A percentile compares a stretch with the other conserved stretches of the same genome.
These are phyloP conservation scores for Margaritispora aquatica DNA, from an alignment of 495 filamentous ascomycete species.

Conservation along the genomic window DNA sequence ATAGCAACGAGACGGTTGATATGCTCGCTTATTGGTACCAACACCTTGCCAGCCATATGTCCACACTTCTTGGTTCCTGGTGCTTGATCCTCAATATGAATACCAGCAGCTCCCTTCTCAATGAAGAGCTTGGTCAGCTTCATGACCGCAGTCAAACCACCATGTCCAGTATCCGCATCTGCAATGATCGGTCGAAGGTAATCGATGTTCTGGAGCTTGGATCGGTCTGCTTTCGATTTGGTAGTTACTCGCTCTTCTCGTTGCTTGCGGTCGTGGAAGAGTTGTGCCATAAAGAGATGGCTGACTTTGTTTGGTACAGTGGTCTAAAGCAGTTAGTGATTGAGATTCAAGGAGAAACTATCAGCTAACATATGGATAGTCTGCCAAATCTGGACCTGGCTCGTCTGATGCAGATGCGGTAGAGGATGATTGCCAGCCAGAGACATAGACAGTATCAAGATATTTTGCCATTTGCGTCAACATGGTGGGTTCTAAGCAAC, in stretches of 20 bases:
- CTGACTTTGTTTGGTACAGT: slow-evolving; percentile 98
- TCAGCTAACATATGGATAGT: slow-evolving; percentile 84
- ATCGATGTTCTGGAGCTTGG: slow-evolving; percentile 75
- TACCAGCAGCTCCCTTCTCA: slow-evolving; percentile 93
- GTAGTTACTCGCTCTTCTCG: slow-evolving; percentile 85
- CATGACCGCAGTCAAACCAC: slow-evolving; percentile 95
- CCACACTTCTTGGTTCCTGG: slow-evolving; percentile 99
- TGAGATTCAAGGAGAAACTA: background rate
- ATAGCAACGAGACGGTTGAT: slow-evolving; percentile 98
- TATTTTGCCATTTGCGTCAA: slow-evolving; percentile 99
- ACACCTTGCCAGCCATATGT: slow-evolving; percentile 98
- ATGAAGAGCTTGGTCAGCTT: slow-evolving; percentile 98
- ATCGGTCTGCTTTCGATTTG: slow-evolving; percentile 59
- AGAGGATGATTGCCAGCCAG: slow-evolving; percentile 96
- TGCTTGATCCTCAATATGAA: slow-evolving; percentile 98
- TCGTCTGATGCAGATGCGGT: slow-evolving; percentile 92
- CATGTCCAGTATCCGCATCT: slow-evolving; percentile 96
- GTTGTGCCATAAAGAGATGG: slow-evolving; percentile 94
- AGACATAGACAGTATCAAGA: slow-evolving; percentile 96
- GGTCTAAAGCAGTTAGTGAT: slow-evolving; percentile 49
- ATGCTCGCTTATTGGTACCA: slow-evolving; percentile 95
- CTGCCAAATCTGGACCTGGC: slow-evolving; percentile 94
- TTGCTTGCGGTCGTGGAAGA: slow-evolving; percentile 99
- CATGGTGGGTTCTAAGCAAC: slow-evolving; percentile 96
- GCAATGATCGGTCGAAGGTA: slow-evolving; percentile 95